Percentiles rank a stretch among this genome's conserved stretches.
Conservation (phyloP, 2,329 filamentous ascomycete species). For the Colletotrichum euphorbiae region DNA sequence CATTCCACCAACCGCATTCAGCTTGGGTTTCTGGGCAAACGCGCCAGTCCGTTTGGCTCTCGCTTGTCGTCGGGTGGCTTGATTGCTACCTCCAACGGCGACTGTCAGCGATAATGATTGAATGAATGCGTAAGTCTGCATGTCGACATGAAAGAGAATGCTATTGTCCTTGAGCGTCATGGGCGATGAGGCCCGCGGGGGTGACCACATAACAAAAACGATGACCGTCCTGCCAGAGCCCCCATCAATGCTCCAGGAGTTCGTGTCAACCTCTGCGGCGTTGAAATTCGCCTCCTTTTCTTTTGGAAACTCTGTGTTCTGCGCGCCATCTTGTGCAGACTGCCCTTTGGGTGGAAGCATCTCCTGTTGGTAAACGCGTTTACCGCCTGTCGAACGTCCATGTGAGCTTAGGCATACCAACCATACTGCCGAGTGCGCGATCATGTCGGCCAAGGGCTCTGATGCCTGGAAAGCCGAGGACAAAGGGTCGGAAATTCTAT, state of each 20-base stretch:
- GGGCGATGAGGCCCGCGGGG: background rate
- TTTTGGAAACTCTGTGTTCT: background rate
- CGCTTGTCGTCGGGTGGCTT: background rate
- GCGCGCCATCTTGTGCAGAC: background rate
- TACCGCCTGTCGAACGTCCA: background rate
- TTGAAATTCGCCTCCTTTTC: background rate
- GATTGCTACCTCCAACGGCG: background rate
- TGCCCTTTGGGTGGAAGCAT: background rate
- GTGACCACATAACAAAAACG: slow-evolving; percentile 1
- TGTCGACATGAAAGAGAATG: background rate
- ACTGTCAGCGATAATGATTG: background rate
- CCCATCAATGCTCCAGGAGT: background rate
- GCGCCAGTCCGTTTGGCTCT: background rate
- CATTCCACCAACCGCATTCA: background rate
- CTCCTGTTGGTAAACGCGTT: background rate
- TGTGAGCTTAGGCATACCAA: background rate
- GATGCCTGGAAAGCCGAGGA: slow-evolving; percentile 6
- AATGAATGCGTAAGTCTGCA: background rate
- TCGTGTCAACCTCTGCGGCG: background rate
- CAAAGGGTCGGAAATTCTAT: background rate
- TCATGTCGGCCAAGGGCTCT: slow-evolving; percentile 1
- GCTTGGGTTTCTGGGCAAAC: background rate
- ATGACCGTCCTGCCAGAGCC: slow-evolving; percentile 1
- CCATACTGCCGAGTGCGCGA: background rate
- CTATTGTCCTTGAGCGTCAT: background rate